Evolutionary conservation across 805 yeast genomes (phyloP).

Genomic region (Candida michaelii): DNA sequence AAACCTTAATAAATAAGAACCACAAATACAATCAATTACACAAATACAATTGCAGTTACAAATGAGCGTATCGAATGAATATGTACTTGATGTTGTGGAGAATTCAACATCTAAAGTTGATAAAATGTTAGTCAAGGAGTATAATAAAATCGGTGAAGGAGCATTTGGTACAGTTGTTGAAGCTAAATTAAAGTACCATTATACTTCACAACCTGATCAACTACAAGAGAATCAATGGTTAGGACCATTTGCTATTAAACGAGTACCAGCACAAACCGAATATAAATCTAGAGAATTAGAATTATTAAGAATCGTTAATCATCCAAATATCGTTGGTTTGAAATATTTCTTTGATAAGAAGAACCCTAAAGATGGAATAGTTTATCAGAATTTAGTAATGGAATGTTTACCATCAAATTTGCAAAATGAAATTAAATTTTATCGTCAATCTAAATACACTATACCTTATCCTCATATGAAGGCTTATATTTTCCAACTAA

Average conservation of each 20-base stretch:
- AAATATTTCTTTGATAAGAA: slow-evolving; percentile 71
- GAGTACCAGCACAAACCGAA: slow-evolving; percentile 86
- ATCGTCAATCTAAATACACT: slow-evolving; percentile 57
- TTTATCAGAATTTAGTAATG: slow-evolving; percentile 83
- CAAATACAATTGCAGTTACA: neutral
- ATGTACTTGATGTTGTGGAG: slow-evolving; percentile 51
- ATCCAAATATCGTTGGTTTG: slow-evolving; percentile 74
- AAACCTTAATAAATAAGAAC: neutral
- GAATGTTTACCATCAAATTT: slow-evolving; percentile 82
- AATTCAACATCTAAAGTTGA: slow-evolving; percentile 51
- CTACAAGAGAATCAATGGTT: slow-evolving; percentile 43
- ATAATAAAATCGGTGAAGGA: slow-evolving; percentile 78
- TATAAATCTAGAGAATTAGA: slow-evolving; percentile 81
- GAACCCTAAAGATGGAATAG: slow-evolving; percentile 56
- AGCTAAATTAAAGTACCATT: slow-evolving; percentile 49
- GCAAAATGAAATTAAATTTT: slow-evolving; percentile 72
- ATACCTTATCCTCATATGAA: slow-evolving; percentile 74
- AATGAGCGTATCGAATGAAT: slow-evolving; percentile 26
- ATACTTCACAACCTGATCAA: slow-evolving; percentile 12
- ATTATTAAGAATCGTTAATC: slow-evolving; percentile 69
- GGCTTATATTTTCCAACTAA: slow-evolving; percentile 74
- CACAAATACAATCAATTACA: neutral
- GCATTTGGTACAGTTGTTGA: slow-evolving; percentile 85
- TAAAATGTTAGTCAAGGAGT: slow-evolving; percentile 70
- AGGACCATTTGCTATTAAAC: slow-evolving; percentile 82